These are phyloP conservation scores for Verticillium longisporum DNA, from an alignment of 2,329 filamentous ascomycete species.

Conservation along the genomic window DNA sequence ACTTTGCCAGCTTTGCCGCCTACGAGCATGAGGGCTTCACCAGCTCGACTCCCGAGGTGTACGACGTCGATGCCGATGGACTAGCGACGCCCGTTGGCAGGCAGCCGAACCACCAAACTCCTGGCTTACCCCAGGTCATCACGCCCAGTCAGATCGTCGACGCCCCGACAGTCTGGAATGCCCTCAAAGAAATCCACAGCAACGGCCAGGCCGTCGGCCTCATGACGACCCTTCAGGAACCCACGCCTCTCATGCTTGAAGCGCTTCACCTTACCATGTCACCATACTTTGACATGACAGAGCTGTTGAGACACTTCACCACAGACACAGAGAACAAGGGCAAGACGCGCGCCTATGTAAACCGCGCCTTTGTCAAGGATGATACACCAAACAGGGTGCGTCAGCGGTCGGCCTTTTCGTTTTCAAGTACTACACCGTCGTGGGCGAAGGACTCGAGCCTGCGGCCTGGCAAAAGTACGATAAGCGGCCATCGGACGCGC, in stretches of 20 bases:
- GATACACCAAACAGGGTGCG: conserved; percentile 32
- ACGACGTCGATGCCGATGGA: conserved; percentile 44
- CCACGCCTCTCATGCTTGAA: conserved; percentile 52
- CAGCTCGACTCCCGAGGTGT: conserved; percentile 50
- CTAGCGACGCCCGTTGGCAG: conserved; percentile 18
- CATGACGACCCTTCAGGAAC: conserved; percentile 54
- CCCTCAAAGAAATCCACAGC: conserved; percentile 28
- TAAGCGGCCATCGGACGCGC: conserved; percentile 29
- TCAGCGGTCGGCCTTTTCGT: conserved; percentile 55
- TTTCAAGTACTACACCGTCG: conserved; percentile 59
- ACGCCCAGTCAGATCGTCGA: conserved; percentile 29
- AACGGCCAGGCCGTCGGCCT: conserved; percentile 41
- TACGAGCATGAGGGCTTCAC: conserved; percentile 30
- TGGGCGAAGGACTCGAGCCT: conserved; percentile 47
- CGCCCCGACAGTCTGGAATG: conserved; percentile 32
- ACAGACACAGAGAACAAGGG: conserved; percentile 36
- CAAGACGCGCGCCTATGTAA: conserved; percentile 39
- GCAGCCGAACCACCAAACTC: conserved; percentile 2
- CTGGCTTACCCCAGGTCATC: conserved; percentile 16
- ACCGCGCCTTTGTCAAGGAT: conserved; percentile 35
- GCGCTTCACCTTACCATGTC: conserved; percentile 52
- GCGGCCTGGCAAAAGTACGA: conserved; percentile 55
- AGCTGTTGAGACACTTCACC: conserved; percentile 48
- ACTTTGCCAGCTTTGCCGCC: conserved; percentile 26
- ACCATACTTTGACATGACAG: conserved; percentile 54